A percentile compares a stretch with the other conserved stretches of the same genome.
Conservation (phyloP, 495 filamentous ascomycete genomes). For the Penicillium mononematosum region DNA sequence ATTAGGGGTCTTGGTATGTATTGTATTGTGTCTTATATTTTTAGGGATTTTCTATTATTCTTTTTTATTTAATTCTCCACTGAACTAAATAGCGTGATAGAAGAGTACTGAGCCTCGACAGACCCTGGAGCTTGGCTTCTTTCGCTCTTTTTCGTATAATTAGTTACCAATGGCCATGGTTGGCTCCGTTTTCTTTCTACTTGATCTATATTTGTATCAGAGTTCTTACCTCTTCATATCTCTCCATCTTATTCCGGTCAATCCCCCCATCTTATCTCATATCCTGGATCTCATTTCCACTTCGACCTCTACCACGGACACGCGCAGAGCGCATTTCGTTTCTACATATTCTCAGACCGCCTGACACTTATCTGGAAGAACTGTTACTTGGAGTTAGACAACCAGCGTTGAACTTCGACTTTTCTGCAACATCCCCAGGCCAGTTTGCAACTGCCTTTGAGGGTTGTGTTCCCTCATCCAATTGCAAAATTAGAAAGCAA, state of each 20-base stretch:
- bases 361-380: constrained; percentile 28
- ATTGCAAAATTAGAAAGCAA: constrained; percentile 11
- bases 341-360: background rate
- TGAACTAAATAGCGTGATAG: constrained; percentile 16
- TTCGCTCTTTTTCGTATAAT: constrained; percentile 19
- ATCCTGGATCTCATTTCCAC: background rate
- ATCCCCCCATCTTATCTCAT: constrained; percentile 12
- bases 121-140: constrained; percentile 35
- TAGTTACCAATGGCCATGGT: constrained; percentile 20
- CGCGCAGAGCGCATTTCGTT: constrained; percentile 6
- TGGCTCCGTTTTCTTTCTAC: constrained; percentile 15
- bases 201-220: constrained; percentile 10
- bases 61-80: constrained; percentile 6
- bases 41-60: too few relatives aligned
- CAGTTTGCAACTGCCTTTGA: constrained; percentile 36
- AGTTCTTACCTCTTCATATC: constrained; percentile 11
- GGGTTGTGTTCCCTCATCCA: constrained; percentile 27
- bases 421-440: constrained; percentile 26
- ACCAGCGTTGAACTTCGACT: constrained; percentile 17
- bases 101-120: constrained; percentile 23
- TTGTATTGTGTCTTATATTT: constrained; percentile 5
- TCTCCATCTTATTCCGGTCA: constrained; percentile 14
- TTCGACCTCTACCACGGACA: background rate
- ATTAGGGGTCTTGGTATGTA: constrained; percentile 24
- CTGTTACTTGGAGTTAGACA: constrained; percentile 18